A percentile compares a stretch with the other conserved stretches of the same genome.
Evolutionary conservation across 2,329 filamentous ascomycete species (phyloP).

Genomic region (Zasmidium citrigriseum): DNA sequence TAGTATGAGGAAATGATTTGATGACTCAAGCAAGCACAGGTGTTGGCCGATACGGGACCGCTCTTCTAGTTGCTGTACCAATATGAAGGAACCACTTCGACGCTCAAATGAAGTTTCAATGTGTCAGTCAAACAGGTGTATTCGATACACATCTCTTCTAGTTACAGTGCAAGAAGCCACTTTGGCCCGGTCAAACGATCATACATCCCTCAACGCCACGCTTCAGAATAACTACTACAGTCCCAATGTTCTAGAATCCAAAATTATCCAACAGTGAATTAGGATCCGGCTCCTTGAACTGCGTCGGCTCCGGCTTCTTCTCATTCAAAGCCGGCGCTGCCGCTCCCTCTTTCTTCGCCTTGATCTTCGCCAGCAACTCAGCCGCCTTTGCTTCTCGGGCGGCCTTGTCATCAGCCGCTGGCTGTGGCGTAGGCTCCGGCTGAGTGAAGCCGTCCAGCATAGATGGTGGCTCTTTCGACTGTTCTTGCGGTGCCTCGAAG

Average conservation of each 20-base stretch:
- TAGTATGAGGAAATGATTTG: not conserved
- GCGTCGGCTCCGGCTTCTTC: slow-evolving; percentile 66
- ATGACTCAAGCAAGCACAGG: not conserved
- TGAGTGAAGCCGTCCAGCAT: slow-evolving; percentile 26
- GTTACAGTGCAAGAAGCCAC: not conserved
- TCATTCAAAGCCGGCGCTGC: slow-evolving; percentile 35
- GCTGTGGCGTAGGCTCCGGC: slow-evolving; percentile 11
- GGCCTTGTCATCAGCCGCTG: slow-evolving; percentile 24
- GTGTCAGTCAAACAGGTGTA: slow-evolving; percentile 4
- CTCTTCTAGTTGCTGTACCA: too few relatives aligned
- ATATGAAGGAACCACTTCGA: too few relatives aligned
- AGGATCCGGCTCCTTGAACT: slow-evolving; percentile 90
- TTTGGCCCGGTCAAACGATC: not conserved
- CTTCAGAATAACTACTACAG: not conserved
- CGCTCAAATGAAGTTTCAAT: too few relatives aligned
- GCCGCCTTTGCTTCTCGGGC: slow-evolving; percentile 33
- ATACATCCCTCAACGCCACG: not conserved
- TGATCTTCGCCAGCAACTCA: slow-evolving; percentile 41
- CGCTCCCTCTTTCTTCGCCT: slow-evolving; percentile 28
- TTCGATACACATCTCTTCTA: too few relatives aligned
- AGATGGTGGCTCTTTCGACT: slow-evolving; percentile 16
- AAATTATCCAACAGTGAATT: slow-evolving; percentile 89
- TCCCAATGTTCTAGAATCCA: slow-evolving; percentile 66
- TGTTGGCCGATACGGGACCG: too few relatives aligned
- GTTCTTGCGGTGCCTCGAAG: slow-evolving; percentile 12